These are phyloP conservation scores for Pseudogymnoascus sp. DNA, from an alignment of 2,329 filamentous ascomycete species.

Conservation along the genomic window DNA sequence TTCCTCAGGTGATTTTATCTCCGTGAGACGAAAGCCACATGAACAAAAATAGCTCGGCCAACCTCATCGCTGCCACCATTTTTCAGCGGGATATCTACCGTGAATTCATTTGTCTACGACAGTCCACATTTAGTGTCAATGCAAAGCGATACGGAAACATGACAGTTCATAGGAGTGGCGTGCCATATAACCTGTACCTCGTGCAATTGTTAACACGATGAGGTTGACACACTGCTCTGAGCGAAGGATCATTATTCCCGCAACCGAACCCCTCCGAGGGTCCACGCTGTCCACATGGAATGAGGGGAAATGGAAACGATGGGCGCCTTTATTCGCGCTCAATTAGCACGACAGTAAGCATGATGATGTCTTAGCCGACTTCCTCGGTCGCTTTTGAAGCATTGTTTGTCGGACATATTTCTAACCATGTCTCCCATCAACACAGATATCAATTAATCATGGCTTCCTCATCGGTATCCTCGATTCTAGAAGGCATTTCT, in stretches of 20 bases:
- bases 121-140: neutral
- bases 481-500: conserved; percentile 9
- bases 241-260: neutral
- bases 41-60: neutral
- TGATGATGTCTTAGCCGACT: neutral
- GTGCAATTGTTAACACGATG: neutral
- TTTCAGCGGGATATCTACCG: neutral
- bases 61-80: neutral
- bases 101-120: neutral
- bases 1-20: neutral
- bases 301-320: neutral
- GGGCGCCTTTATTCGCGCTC: neutral
- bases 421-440: neutral
- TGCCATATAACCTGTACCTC: neutral
- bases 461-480: neutral
- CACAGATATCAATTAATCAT: neutral
- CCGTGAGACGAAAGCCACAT: neutral
- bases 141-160: neutral
- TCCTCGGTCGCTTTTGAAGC: neutral
- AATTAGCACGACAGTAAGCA: neutral
- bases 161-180: neutral
- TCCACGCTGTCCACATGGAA: neutral
- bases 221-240: neutral
- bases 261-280: neutral
- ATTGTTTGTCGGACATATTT: neutral